These are phyloP conservation scores for Smallanthus sonchifolius DNA, from an alignment of 129 eudicot genomes.

Conservation along the genomic window DNA sequence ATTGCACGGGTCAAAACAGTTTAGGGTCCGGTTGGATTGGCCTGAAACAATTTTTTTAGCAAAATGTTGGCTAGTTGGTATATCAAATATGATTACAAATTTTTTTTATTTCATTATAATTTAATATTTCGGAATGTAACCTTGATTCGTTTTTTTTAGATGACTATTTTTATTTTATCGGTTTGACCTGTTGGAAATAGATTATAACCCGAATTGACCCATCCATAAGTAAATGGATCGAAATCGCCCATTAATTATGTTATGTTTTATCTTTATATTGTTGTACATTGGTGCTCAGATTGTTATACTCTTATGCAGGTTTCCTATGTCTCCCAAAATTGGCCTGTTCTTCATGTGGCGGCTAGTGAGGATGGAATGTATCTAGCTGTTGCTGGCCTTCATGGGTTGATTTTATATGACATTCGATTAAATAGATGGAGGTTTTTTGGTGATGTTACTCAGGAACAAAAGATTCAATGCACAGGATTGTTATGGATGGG, in stretches of 20 bases:
- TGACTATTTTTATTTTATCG: not conserved
- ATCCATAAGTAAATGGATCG: not conserved
- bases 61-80: not conserved
- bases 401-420: conserved; percentile 90
- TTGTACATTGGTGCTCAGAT: conserved; percentile 29
- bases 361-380: conserved; percentile 98
- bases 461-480: conserved; percentile 94
- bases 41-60: not conserved
- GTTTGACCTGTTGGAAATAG: not conserved
- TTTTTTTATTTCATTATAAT: not conserved
- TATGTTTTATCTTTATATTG: not conserved
- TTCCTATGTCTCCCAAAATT: conserved; percentile 88
- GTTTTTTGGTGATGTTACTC: conserved; percentile 92
- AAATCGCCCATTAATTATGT: not conserved
- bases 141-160: not conserved
- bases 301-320: conserved; percentile 45
- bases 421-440: conserved; percentile 77
- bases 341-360: conserved; percentile 95
- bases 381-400: conserved; percentile 94
- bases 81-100: not conserved
- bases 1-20: not conserved
- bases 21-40: not conserved
- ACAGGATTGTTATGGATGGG: conserved; percentile 96
- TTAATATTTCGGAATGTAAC: not conserved
- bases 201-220: not conserved